Evolutionary conservation across 108 stramenopile species (phyloP).

Genomic region (Fragilariopsis cylindrus): DNA sequence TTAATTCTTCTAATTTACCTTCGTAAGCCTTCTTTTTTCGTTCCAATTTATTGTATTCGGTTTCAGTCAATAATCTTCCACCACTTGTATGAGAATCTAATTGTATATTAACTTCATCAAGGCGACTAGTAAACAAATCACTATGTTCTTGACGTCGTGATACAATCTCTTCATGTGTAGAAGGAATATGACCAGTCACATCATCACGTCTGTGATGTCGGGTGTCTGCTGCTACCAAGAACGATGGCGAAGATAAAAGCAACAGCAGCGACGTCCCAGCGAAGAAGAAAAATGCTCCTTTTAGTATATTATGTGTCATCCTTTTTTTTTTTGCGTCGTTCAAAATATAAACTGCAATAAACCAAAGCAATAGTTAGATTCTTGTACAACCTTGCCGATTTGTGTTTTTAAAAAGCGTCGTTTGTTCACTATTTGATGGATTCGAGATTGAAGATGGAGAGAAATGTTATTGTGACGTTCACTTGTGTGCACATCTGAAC

Average conservation of each 20-base stretch:
- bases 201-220: slow-evolving; percentile 26
- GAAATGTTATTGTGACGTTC: too few relatives aligned
- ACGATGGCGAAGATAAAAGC: neutral
- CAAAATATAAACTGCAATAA: too few relatives aligned
- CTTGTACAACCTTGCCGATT: too few relatives aligned
- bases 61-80: slow-evolving; percentile 10
- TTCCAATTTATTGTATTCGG: slow-evolving; percentile 13
- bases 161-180: slow-evolving; percentile 34
- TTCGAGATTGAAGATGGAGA: too few relatives aligned
- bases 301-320: too few relatives aligned
- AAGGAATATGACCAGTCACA: slow-evolving; percentile 35
- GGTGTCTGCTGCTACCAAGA: slow-evolving; percentile 12
- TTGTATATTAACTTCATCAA: slow-evolving; percentile 15
- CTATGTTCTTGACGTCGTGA: slow-evolving; percentile 23
- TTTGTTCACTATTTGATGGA: too few relatives aligned
- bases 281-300: neutral
- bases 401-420: too few relatives aligned
- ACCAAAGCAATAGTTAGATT: too few relatives aligned
- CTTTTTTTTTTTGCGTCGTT: too few relatives aligned
- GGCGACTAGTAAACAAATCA: slow-evolving; percentile 12
- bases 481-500: too few relatives aligned
- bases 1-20: slow-evolving; percentile 37
- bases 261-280: neutral
- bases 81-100: slow-evolving; percentile 23
- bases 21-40: slow-evolving; percentile 34